Evolutionary conservation across 192 early-diverging fungal species (phyloP), one percentile per base, ranked within the genome.

Genomic region (Rhizoclosmatium globosum): DNA sequence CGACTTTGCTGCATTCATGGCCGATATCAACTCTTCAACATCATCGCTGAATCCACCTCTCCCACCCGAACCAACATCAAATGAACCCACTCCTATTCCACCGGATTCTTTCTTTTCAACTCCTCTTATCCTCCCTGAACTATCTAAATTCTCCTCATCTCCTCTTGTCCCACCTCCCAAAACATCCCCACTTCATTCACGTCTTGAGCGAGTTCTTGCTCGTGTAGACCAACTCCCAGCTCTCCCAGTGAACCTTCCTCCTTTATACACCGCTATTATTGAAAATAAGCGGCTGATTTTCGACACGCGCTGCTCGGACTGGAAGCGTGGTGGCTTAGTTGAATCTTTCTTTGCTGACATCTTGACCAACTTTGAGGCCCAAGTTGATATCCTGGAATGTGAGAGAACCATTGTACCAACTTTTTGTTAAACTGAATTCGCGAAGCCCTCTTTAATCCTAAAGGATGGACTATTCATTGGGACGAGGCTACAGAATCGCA

Each of bases 191-290:
- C 77, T 78, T 11, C 43, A 46, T 15, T 13, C 78, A n/a, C 56
- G 71, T 15, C 31, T 73, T 7, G 71, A 69, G 2, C 39, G 71
- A 4, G 38, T 79, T 9, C 41, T 62, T 2, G 68, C 78, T 42
- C 69, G 78, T 11, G 7, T 79, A 9, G 78, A 79, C 38, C 70
- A 79, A 50, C 71, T 79, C n/a, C 78, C 78, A 38, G 78, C 69
- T 2, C 73, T 79, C 19, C 70, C 78, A 17, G 71, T 79, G 6
- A 19, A 11, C 3, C 69, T 79, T 7, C 50, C 78, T 1, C 47
- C 42, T 9, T 17, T 2, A 50, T 21, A 64, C 21, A n/a, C 7
- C 3, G 38, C 38, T 4, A 50, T 19, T 41, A 72, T 79, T 9
- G 15, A 13, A 46, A 7, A 45, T 0, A 17, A 46, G 17, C 23